phyloP scores from a whole-genome alignment of 1,284 basidiomycete genomes.

The Leccinum discolor region DNA sequence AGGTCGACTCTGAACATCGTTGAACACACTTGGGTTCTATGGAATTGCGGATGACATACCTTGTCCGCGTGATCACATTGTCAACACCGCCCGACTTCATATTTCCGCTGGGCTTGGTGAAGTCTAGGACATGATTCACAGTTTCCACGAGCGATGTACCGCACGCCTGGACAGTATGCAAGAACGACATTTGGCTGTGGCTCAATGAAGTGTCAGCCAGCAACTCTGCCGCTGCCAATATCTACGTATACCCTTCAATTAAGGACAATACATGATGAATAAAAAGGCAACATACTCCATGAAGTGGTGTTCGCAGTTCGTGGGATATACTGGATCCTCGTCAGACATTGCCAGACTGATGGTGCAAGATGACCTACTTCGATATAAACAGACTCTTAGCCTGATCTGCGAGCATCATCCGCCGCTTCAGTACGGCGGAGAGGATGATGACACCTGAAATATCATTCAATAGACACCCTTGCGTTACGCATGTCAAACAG shows the following conservation, averaged over 20 bases:
- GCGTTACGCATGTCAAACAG: conserved; percentile 8
- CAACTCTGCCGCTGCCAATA: conserved; percentile 89
- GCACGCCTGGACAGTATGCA: conserved; percentile 89
- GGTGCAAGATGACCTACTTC: conserved; percentile 53
- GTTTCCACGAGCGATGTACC: conserved; percentile 84
- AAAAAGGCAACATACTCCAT: conserved; percentile 57
- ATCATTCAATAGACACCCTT: conserved; percentile 11
- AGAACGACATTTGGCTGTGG: conserved; percentile 83
- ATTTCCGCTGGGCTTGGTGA: conserved; percentile 93
- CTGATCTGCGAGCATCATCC: conserved; percentile 95
- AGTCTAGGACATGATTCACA: conserved; percentile 96
- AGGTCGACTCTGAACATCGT: conserved; percentile 68
- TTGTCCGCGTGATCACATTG: conserved; percentile 70
- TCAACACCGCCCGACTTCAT: conserved; percentile 75
- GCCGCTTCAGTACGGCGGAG: conserved; percentile 88
- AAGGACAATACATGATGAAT: background rate
- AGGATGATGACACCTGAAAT: conserved; percentile 85
- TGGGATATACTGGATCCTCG: conserved; percentile 78
- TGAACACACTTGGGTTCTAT: background rate
- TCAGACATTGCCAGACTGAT: conserved; percentile 3
- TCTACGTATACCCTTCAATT: conserved; percentile 42
- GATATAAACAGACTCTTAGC: conserved; percentile 90
- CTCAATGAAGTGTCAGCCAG: conserved; percentile 83
- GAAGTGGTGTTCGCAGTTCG: conserved; percentile 88
- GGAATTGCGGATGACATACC: conserved; percentile 36